Evolutionary conservation across 2,329 filamentous ascomycete species (phyloP), one percentile per base, ranked within the genome.

Genomic region (Apiospora malaysiana): DNA sequence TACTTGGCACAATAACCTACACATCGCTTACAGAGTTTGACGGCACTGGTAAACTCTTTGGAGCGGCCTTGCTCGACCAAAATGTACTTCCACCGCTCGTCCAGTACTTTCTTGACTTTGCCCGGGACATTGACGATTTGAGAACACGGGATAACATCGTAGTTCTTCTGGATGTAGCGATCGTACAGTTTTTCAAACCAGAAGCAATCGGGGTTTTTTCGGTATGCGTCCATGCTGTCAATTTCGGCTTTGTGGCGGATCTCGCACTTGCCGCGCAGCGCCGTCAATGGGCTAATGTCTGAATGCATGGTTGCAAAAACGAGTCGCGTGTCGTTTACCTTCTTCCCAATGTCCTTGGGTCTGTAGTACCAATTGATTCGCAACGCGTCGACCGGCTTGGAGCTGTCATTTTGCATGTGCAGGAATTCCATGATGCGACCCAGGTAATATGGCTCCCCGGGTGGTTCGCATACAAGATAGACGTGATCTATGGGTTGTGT

Each of bases 231-330:
- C 75, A 98, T 84, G 78, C 93, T 91, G 46, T 89, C 83, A 72
- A 98, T 95, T 80, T 98, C 94, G 74, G 91, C 93, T 76, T 93
- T 91, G 85, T 99, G 96, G 81, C 89, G 88, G 81, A 99, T 96
- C 74, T 92, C 90, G 82, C 95, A 98, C 84, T 97, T 97, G 75
- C 96, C 96, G 78, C 96, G 94, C 76, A 99, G 86, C 65, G 96
- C 94, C 68, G 94, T 94, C 77, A 99, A 87, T 71, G 96, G 96
- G 80, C 94, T 97, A 73, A 94, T 92, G 84, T 99, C 96, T 37
- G 96, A 98, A 82, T 99, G 96, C 96, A 99, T 99, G 42, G 96
- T 97, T 73, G 94, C 95, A 83, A 95, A 98, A 69, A 99, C 90
- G 77, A 95, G 87, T 73, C 96, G 93, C 72, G 93, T 95, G 85